Evolutionary conservation across 2,329 filamentous ascomycete genomes (phyloP).

Genomic region (Fusarium stilboides): DNA sequence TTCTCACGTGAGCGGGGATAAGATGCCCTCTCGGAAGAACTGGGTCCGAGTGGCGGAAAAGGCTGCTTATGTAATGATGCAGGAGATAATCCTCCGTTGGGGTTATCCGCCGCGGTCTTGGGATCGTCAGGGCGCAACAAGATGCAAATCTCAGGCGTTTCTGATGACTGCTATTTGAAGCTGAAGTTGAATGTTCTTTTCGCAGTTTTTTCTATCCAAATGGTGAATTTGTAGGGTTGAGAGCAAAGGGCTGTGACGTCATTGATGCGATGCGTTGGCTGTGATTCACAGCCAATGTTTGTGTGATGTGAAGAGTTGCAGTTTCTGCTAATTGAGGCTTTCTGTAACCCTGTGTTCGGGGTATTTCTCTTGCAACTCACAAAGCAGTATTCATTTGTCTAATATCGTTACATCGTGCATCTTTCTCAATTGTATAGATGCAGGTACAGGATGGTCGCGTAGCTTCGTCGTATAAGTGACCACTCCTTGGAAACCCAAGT

Average conservation of each 20-base stretch:
- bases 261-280: not conserved
- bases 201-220: fast-evolving
- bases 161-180: not conserved
- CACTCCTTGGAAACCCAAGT: not conserved
- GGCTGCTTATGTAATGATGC: conserved; percentile 20
- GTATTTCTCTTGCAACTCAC: not conserved
- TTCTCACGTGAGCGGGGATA: conserved; percentile 57
- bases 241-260: not conserved
- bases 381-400: too few species aligned
- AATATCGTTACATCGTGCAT: not conserved
- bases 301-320: not conserved
- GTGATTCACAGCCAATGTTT: not conserved
- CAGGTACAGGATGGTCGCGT: not conserved
- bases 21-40: conserved; percentile 56
- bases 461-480: not conserved
- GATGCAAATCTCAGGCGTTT: not conserved
- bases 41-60: conserved; percentile 27
- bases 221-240: fast-evolving
- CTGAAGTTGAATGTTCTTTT: fast-evolving
- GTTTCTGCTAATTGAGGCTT: fast-evolving
- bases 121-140: too few species aligned
- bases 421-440: not conserved
- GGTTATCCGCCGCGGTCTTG: not conserved
- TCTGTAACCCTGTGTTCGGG: not conserved
- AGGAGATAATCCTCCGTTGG: not conserved